A percentile compares a stretch with the other conserved stretches of the same genome.
Conservation (phyloP, 208 protist genomes). For the Angomonas ambiguus region DNA sequence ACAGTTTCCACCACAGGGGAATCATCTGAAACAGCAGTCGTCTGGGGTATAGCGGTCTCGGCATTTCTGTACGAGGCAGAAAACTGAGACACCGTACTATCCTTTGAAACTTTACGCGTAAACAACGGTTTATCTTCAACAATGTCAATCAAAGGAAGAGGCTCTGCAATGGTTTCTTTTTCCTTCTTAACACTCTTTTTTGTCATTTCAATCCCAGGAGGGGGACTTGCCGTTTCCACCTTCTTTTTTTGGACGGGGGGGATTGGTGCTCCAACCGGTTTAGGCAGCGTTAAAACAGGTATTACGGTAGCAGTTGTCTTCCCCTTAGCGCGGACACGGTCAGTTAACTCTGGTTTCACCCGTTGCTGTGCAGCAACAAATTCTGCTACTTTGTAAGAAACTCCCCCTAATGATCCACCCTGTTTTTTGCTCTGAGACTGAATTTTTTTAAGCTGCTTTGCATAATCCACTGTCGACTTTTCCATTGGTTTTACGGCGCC, state of each 20-base stretch:
- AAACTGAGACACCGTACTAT: conserved; percentile 14
- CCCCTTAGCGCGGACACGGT: background rate
- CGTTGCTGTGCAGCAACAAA: conserved; percentile 70
- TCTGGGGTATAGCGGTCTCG: too few species aligned
- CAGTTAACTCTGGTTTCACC: background rate
- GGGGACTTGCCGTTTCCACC: too few species aligned
- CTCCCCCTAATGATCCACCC: conserved; percentile 66
- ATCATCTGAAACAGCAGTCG: too few species aligned
- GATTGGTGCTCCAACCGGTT: too few species aligned
- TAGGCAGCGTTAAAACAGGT: background rate
- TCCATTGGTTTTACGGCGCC: conserved; percentile 69
- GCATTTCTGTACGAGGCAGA: too few species aligned
- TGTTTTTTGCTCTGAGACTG: conserved; percentile 72
- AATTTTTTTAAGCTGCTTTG: conserved; percentile 75
- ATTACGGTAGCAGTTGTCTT: background rate
- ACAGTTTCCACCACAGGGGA: too few species aligned
- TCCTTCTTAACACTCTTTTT: background rate
- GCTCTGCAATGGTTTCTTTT: conserved; percentile 27
- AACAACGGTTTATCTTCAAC: conserved; percentile 52
- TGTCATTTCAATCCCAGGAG: too few species aligned
- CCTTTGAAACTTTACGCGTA: conserved; percentile 10
- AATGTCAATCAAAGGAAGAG: conserved; percentile 65
- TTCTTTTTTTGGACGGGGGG: too few species aligned
- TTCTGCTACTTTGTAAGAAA: conserved; percentile 82
- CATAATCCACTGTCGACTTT: conserved; percentile 49